Evolutionary conservation across 2,329 filamentous ascomycete genomes (phyloP).

Genomic region (Amauroascus verrucosus): DNA sequence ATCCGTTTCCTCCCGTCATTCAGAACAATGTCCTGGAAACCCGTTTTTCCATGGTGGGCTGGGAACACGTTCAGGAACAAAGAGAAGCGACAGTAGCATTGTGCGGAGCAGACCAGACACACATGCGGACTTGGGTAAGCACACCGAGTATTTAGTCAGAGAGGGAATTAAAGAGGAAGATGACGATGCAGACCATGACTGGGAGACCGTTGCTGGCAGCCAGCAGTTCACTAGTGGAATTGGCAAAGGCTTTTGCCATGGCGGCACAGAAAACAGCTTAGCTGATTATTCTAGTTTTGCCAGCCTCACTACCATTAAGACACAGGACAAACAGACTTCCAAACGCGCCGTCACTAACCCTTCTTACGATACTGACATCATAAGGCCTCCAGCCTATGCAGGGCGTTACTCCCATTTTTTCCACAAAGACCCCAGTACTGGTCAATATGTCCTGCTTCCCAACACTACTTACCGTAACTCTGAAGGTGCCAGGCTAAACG

Average conservation of each 20-base stretch:
- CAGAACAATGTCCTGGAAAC: slow-evolving; percentile 2
- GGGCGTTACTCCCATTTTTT: slow-evolving; percentile 10
- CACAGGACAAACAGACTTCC: slow-evolving; percentile 2
- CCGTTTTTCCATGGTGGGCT: slow-evolving; percentile 12
- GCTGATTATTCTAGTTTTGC: slow-evolving; percentile 21
- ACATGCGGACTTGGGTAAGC: background rate
- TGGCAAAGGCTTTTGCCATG: slow-evolving; percentile 3
- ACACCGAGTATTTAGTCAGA: slow-evolving; percentile 53
- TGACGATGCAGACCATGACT: slow-evolving; percentile 18
- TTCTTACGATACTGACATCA: slow-evolving; percentile 5
- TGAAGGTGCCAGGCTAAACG: background rate
- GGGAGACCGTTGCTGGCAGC: slow-evolving; percentile 22
- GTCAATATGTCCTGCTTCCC: slow-evolving; percentile 9
- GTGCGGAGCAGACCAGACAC: background rate
- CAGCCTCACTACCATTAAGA: slow-evolving; percentile 12
- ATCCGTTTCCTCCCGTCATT: slow-evolving; percentile 6
- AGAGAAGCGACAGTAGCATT: background rate
- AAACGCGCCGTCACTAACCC: background rate
- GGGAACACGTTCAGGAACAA: slow-evolving; percentile 2
- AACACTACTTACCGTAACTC: slow-evolving; percentile 9
- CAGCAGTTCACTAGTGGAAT: slow-evolving; percentile 14
- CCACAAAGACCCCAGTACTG: slow-evolving; percentile 9
- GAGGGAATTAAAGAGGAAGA: slow-evolving; percentile 75
- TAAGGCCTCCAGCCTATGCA: slow-evolving; percentile 1
- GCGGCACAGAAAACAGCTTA: slow-evolving; percentile 20